These are phyloP conservation scores for Globisporangium yorkense DNA, from an alignment of 352 stramenopile species.

Conservation along the genomic window DNA sequence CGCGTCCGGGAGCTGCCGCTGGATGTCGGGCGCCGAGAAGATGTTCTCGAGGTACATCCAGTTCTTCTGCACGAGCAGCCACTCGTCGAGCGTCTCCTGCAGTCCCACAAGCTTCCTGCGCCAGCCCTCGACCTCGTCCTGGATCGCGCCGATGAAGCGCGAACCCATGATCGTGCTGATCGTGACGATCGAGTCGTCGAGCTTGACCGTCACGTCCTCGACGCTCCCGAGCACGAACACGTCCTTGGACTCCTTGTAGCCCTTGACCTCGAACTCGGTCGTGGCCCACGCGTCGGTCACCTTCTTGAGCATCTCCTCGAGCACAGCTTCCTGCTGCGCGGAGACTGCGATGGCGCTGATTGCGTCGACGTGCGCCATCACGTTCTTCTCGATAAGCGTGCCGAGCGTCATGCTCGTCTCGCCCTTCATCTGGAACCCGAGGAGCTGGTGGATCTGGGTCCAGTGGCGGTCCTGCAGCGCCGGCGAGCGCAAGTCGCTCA, in stretches of 20 bases:
- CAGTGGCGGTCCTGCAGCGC: conserved; percentile 77
- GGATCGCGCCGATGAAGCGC: conserved; percentile 87
- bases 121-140: conserved; percentile 87
- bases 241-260: conserved; percentile 92
- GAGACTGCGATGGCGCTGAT: conserved; percentile 85
- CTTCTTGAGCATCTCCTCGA: conserved; percentile 93
- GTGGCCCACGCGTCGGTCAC: conserved; percentile 87
- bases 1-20: conserved; percentile 84
- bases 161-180: conserved; percentile 92
- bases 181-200: conserved; percentile 92
- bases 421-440: conserved; percentile 89
- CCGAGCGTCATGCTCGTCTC: conserved; percentile 77
- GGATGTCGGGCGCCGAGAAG: conserved; percentile 88
- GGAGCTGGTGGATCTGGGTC: conserved; percentile 57
- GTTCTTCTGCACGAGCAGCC: conserved; percentile 85
- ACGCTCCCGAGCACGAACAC: conserved; percentile 90
- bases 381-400: conserved; percentile 81
- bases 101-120: conserved; percentile 76
- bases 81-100: conserved; percentile 86
- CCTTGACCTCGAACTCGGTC: conserved; percentile 90
- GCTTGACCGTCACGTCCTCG: conserved; percentile 85
- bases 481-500: conserved; percentile 58
- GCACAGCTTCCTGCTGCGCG: conserved; percentile 86
- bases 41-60: conserved; percentile 89
- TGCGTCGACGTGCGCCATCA: conserved; percentile 81